These are phyloP conservation scores for Trichoderma sp. DNA, from an alignment of 2,329 filamentous ascomycete genomes.

Conservation along the genomic window DNA sequence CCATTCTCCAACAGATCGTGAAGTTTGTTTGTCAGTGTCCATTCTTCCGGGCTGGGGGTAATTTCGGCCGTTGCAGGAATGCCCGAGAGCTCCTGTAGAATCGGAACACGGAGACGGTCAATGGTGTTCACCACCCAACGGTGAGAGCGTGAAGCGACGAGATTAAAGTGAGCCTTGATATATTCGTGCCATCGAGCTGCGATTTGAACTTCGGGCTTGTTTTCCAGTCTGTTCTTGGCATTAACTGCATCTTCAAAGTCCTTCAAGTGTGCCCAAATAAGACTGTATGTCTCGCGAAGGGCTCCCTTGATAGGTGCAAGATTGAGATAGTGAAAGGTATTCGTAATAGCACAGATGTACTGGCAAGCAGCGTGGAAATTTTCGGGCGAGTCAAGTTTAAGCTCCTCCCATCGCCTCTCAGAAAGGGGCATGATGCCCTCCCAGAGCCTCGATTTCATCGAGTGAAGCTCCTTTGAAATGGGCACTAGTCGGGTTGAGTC, in stretches of 20 bases:
- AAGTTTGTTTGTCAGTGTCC: constrained; percentile 27
- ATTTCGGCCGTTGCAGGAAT: neutral
- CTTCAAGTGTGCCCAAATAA: constrained; percentile 30
- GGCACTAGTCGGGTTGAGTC: constrained; percentile 24
- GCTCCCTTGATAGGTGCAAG: constrained; percentile 22
- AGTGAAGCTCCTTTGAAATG: constrained; percentile 32
- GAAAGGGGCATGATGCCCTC: constrained; percentile 33
- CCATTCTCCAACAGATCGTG: constrained; percentile 30
- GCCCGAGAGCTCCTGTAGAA: constrained; percentile 16
- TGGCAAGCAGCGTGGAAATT: constrained; percentile 32
- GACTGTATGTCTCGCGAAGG: constrained; percentile 32
- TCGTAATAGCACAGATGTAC: constrained; percentile 26
- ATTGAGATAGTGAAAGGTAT: constrained; percentile 35
- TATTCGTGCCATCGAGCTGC: constrained; percentile 32
- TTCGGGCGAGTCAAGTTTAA: constrained; percentile 26
- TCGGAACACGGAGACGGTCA: constrained; percentile 25
- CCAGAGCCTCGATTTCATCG: constrained; percentile 35
- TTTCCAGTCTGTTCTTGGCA: constrained; percentile 17
- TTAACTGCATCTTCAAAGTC: constrained; percentile 32
- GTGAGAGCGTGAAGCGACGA: constrained; percentile 28
- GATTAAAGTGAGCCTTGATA: constrained; percentile 29
- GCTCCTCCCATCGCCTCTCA: constrained; percentile 30
- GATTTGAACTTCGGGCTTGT: constrained; percentile 21
- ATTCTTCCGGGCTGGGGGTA: constrained; percentile 5
- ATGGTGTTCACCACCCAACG: constrained; percentile 31